Evolutionary conservation across 2,329 filamentous ascomycete genomes (phyloP).

Genomic region (Fusarium sp.): DNA sequence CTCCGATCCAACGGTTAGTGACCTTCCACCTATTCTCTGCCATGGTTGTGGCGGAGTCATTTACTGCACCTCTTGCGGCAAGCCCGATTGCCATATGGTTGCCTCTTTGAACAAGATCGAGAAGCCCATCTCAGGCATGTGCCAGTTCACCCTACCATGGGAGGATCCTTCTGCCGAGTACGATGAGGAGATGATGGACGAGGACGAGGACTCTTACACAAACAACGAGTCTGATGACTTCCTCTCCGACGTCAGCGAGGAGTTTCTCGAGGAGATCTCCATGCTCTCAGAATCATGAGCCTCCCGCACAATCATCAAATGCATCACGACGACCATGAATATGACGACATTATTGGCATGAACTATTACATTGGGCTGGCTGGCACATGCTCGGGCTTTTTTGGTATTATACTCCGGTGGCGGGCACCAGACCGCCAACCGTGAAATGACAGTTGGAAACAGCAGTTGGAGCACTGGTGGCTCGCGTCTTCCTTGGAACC

Average conservation of each 20-base stretch:
- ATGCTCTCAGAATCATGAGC: constrained; percentile 39
- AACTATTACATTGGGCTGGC: constrained; percentile 19
- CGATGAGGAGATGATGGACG: constrained; percentile 53
- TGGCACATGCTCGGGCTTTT: constrained; percentile 46
- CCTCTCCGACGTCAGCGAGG: constrained; percentile 38
- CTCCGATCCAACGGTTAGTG: constrained; percentile 98
- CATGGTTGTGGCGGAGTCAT: constrained; percentile 60
- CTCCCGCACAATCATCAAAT: background rate
- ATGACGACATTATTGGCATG: constrained; percentile 29
- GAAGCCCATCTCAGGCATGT: constrained; percentile 46
- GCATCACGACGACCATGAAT: constrained; percentile 16
- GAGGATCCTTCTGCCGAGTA: constrained; percentile 53
- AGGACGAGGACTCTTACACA: constrained; percentile 40
- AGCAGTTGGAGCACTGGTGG: constrained; percentile 42
- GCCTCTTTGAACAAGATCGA: constrained; percentile 32
- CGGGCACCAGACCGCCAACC: constrained; percentile 33
- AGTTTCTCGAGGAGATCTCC: constrained; percentile 39
- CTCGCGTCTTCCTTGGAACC: constrained; percentile 45
- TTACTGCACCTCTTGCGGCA: constrained; percentile 55
- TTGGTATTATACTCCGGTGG: constrained; percentile 18
- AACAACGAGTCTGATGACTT: constrained; percentile 35
- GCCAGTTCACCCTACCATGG: constrained; percentile 46
- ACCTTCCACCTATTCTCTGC: constrained; percentile 57
- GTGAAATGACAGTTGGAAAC: constrained; percentile 36
- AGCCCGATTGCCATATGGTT: constrained; percentile 41